Evolutionary conservation across 2,329 filamentous ascomycete genomes (phyloP).

Genomic region (Paraphaeosphaeria sporulosa): DNA sequence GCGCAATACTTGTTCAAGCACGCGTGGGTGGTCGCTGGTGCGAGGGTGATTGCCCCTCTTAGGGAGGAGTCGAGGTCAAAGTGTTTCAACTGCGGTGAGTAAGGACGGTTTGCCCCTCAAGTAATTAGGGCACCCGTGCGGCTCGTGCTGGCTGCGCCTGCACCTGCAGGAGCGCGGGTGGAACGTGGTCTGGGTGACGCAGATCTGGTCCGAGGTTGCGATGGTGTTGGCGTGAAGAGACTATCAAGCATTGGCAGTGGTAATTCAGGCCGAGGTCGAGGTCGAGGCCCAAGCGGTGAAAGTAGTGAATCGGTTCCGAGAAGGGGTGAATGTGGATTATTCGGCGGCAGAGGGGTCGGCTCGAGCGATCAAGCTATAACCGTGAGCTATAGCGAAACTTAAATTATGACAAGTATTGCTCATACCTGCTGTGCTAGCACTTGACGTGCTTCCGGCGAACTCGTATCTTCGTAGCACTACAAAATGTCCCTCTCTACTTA

Average conservation of each 20-base stretch:
- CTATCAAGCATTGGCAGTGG: too few species aligned
- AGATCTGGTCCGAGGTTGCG: background rate
- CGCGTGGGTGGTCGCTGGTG: background rate
- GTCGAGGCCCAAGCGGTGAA: background rate
- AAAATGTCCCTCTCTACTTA: background rate
- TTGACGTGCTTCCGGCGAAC: too few species aligned
- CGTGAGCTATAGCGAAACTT: background rate
- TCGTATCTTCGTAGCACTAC: too few species aligned
- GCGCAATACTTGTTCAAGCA: background rate
- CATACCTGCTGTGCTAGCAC: background rate
- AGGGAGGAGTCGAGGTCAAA: background rate
- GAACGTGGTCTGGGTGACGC: background rate
- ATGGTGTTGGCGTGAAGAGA: background rate
- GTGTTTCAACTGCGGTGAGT: slow-evolving; percentile 2
- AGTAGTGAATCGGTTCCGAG: background rate
- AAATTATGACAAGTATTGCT: background rate
- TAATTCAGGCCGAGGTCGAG: background rate
- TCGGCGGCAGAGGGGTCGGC: background rate
- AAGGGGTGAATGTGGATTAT: background rate
- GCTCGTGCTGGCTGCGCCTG: slow-evolving; percentile 7
- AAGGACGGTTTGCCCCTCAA: slow-evolving; percentile 14
- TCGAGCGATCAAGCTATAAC: background rate
- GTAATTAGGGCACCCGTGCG: background rate
- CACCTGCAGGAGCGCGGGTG: slow-evolving; percentile 1
- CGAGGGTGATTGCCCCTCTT: background rate